Evolutionary conservation across 768 basidiomycete genomes (phyloP), one percentile per base, ranked within the genome.

Genomic region (Leccinum imitatum): DNA sequence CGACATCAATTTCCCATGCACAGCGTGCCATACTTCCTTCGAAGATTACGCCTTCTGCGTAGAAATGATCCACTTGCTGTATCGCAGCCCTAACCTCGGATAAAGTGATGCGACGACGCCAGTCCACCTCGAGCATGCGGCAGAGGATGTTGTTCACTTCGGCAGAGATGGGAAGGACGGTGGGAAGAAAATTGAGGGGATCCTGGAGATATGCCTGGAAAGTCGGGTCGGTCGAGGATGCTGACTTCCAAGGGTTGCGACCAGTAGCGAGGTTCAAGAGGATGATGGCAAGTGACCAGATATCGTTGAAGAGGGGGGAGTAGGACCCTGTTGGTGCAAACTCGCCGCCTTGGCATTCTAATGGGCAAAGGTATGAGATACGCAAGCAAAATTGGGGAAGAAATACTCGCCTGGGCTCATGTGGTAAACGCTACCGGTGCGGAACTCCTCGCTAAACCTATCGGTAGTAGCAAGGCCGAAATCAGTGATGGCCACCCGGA

Each of bases 341-440:
- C 57, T 79, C 80, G 54, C 87, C 89, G 15, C 90, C 72, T 69
- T 97, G 90, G 71, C 96, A 97, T 73, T 98, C 93, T 98, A 63
- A 61, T 63, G 9, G 8, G 47, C 7, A 23, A 69, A 75, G 39
- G 68, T 72, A 66, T 63, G 30, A 63, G 63, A 27, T 54, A 61
- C 44, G 54, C 54, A 35, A 59, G 63, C 17, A 17, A 61, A 56
- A 47, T 56, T 57, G 59, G 63, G 27, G 17, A 27, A 27, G 56
- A 47, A 50, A 51, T 57, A 73, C 82, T 53, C 74, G 87, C 91
- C 93, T 75, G 95, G 95, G 69, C 93, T 95, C 90, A 98, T 95
- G 76, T 97, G 96, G 75, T 94, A 97, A n/a, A 95, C 86, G 67
- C 92, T 95, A n/a, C 95, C 95, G 37, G 95, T 97, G 54, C 92